Conservation (phyloP, 345 rosid genomes). For the Linum usitatissimum region DNA sequence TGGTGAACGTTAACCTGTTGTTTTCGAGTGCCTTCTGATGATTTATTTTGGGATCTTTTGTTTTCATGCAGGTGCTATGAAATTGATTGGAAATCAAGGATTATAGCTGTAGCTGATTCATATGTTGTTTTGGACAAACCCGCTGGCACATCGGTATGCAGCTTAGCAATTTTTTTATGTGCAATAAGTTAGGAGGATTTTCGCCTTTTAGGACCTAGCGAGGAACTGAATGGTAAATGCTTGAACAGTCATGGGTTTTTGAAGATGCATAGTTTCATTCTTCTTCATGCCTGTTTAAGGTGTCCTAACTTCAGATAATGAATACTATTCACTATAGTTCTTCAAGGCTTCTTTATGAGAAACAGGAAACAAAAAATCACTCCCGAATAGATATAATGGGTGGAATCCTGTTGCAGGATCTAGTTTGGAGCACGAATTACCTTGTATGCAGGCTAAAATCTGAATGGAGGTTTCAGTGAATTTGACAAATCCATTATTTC, state of each 20-base stretch:
- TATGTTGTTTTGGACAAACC: constrained; percentile 92
- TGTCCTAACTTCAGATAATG: no score
- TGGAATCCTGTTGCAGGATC: no score
- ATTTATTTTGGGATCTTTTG: neutral
- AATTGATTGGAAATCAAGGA: constrained; percentile 75
- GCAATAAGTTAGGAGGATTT: neutral
- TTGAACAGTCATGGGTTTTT: neutral
- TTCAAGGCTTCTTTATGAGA: no score
- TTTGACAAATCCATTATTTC: no score
- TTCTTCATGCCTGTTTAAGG: neutral
- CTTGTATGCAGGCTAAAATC: no score
- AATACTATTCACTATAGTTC: no score
- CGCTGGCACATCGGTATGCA: constrained; percentile 78
- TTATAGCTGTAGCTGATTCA: constrained; percentile 58
- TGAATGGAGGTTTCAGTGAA: no score
- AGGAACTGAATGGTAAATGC: neutral
- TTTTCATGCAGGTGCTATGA: constrained; percentile 61
- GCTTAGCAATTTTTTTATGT: constrained; percentile 11
- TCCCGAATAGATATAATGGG: no score
- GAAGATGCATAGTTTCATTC: neutral
- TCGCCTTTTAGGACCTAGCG: no score
- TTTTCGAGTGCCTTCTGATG: neutral
- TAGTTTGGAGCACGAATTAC: no score
- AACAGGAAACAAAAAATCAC: no score
- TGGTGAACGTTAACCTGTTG: neutral